A percentile compares a stretch with the other conserved stretches of the same genome.
Conservation (phyloP, 2,329 filamentous ascomycete species). For the Furcasterigmium sp. region DNA sequence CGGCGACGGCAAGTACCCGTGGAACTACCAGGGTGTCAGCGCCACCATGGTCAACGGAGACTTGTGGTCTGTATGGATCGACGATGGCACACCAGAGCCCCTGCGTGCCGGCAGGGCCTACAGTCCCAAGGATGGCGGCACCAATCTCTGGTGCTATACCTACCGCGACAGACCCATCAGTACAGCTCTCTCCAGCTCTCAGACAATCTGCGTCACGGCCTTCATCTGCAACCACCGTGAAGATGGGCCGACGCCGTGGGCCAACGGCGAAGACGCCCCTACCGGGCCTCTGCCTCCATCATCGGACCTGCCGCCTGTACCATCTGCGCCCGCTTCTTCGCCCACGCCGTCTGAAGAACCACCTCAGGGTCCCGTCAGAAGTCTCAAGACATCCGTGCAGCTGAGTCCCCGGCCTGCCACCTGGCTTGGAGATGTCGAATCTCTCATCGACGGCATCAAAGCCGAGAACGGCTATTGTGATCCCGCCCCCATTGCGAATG, state of each 20-base stretch:
- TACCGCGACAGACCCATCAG: conserved; percentile 34
- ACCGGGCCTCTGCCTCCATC: background rate
- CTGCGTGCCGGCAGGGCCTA: conserved; percentile 33
- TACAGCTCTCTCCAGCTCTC: conserved; percentile 24
- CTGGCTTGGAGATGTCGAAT: conserved; percentile 8
- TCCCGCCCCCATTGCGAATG: conserved; percentile 7
- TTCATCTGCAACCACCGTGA: conserved; percentile 34
- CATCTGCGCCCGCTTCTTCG: background rate
- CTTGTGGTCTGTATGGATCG: conserved; percentile 35
- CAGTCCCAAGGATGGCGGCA: conserved; percentile 31
- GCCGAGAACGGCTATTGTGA: conserved; percentile 8
- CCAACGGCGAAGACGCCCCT: background rate
- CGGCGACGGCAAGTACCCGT: conserved; percentile 31
- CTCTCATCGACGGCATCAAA: conserved; percentile 9
- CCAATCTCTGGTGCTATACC: conserved; percentile 34
- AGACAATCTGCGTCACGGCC: conserved; percentile 33
- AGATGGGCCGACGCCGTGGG: conserved; percentile 9
- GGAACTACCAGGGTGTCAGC: conserved; percentile 29
- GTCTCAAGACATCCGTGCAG: conserved; percentile 3
- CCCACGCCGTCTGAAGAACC: background rate
- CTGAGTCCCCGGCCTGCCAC: conserved; percentile 7
- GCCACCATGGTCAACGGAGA: conserved; percentile 31
- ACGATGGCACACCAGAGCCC: conserved; percentile 32
- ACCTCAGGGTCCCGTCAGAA: background rate
- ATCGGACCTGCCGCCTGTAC: background rate